phyloP scores from a whole-genome alignment of 1,284 basidiomycete genomes.

The Leucoagaricus sp. region DNA sequence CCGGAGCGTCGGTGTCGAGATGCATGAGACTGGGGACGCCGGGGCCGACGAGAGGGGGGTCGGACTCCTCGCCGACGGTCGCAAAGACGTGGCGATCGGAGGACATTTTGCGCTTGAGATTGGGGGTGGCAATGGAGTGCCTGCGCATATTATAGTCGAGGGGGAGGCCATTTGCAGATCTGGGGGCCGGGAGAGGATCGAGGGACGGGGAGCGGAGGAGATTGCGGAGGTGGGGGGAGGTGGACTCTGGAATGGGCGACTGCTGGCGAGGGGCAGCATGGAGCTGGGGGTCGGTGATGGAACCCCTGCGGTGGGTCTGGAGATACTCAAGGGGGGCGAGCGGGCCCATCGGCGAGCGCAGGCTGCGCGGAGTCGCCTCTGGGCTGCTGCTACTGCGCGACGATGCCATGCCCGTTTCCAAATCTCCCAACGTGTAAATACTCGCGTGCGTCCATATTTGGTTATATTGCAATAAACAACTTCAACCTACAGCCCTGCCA shows the following conservation, averaged over 20 bases:
- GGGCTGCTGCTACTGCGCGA: conserved; percentile 13
- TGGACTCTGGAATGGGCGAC: conserved; percentile 34
- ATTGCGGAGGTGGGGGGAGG: conserved; percentile 48
- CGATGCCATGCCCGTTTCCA: neutral
- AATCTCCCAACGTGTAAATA: neutral
- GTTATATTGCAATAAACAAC: conserved; percentile 44
- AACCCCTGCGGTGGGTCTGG: conserved; percentile 76
- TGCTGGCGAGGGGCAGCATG: conserved; percentile 48
- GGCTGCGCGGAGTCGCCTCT: conserved; percentile 9
- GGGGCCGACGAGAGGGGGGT: conserved; percentile 68
- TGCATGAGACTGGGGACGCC: conserved; percentile 59
- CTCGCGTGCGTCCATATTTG: conserved; percentile 33
- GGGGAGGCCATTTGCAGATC: conserved; percentile 36
- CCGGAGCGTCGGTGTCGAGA: conserved; percentile 63
- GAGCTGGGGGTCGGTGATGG: conserved; percentile 77
- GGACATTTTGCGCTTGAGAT: conserved; percentile 81
- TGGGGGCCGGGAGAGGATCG: conserved; percentile 33
- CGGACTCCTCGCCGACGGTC: conserved; percentile 57
- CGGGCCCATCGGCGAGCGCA: conserved; percentile 36
- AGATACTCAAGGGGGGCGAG: conserved; percentile 75
- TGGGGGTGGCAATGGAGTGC: conserved; percentile 61
- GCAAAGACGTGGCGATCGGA: conserved; percentile 55
- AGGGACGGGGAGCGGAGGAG: conserved; percentile 53
- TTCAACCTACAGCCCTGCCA: conserved; percentile 23
- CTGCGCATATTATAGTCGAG: conserved; percentile 68